These are phyloP conservation scores for Claviceps digitariae DNA, from an alignment of 2,329 filamentous ascomycete genomes.

Conservation along the genomic window DNA sequence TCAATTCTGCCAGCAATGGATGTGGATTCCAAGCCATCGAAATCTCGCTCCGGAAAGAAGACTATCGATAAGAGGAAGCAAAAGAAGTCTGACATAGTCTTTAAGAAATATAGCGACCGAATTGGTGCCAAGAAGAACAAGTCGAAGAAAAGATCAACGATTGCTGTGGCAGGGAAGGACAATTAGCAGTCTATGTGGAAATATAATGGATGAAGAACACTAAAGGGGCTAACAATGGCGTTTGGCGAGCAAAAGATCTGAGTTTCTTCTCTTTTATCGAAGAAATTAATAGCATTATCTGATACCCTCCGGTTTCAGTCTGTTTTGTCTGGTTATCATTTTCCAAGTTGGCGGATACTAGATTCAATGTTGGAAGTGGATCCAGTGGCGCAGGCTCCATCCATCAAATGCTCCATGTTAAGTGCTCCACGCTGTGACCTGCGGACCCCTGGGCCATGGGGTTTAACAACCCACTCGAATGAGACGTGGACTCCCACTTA, in stretches of 20 bases:
- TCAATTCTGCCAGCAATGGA: slow-evolving; percentile 35
- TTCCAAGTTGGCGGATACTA: not conserved
- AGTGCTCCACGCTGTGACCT: too few relatives aligned
- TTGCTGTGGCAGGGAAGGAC: not conserved
- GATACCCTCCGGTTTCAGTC: not conserved
- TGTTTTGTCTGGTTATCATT: not conserved
- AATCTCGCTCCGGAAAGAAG: slow-evolving; percentile 30
- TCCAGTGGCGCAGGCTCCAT: slow-evolving; percentile 1
- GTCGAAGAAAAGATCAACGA: slow-evolving; percentile 5
- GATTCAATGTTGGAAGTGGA: not conserved
- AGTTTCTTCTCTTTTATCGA: not conserved
- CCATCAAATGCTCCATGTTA: not conserved
- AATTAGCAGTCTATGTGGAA: not conserved
- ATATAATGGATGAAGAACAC: not conserved
- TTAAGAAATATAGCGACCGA: slow-evolving; percentile 42
- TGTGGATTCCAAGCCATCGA: slow-evolving; percentile 34
- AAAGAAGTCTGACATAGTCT: slow-evolving; percentile 45
- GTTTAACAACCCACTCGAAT: not conserved
- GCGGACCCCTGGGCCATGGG: not conserved
- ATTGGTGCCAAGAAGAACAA: slow-evolving; percentile 31
- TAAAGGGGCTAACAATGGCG: not conserved
- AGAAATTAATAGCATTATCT: not conserved
- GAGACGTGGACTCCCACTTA: not conserved
- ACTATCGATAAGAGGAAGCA: slow-evolving; percentile 43
- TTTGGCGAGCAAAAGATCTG: not conserved